Conservation (phyloP, 768 basidiomycete genomes). For the Tylopilus balloui region DNA sequence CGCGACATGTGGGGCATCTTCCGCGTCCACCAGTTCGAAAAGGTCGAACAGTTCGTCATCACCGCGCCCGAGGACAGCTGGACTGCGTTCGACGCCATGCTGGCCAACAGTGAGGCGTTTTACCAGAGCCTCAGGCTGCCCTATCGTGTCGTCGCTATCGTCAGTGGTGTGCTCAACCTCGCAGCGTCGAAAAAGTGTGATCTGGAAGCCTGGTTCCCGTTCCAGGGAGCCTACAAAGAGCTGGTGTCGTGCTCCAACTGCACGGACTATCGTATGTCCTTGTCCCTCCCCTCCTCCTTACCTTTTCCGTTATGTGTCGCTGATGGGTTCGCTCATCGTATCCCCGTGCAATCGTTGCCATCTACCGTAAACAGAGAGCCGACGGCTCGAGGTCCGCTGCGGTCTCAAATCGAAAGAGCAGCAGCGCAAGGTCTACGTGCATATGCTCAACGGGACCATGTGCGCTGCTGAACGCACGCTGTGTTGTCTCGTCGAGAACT, state of each 20-base stretch:
- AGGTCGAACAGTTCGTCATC: constrained; percentile 95
- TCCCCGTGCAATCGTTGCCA: too few relatives aligned
- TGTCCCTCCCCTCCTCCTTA: neutral
- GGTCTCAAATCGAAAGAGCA: constrained; percentile 91
- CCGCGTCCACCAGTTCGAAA: constrained; percentile 99
- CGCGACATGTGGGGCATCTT: constrained; percentile 99
- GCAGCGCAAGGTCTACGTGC: constrained; percentile 88
- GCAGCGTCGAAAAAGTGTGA: constrained; percentile 98
- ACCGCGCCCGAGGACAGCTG: constrained; percentile 94
- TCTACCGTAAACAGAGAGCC: constrained; percentile 76
- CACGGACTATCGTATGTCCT: constrained; percentile 92
- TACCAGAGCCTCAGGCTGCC: constrained; percentile 93
- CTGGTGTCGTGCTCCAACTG: constrained; percentile 97
- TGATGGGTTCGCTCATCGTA: too few relatives aligned
- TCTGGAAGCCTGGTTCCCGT: constrained; percentile 99
- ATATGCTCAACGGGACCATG: constrained; percentile 98
- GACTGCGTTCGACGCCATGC: constrained; percentile 90
- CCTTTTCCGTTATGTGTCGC: too few relatives aligned
- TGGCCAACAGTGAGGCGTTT: constrained; percentile 86
- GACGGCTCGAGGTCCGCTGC: constrained; percentile 89
- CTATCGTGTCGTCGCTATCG: constrained; percentile 91
- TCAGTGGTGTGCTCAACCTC: constrained; percentile 93
- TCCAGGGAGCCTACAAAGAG: constrained; percentile 95
- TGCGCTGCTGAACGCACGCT: constrained; percentile 96
- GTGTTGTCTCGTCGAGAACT: constrained; percentile 98